phyloP scores from a whole-genome alignment of 2,329 filamentous ascomycete genomes.

The Monilinia vaccinii-corymbosi region DNA sequence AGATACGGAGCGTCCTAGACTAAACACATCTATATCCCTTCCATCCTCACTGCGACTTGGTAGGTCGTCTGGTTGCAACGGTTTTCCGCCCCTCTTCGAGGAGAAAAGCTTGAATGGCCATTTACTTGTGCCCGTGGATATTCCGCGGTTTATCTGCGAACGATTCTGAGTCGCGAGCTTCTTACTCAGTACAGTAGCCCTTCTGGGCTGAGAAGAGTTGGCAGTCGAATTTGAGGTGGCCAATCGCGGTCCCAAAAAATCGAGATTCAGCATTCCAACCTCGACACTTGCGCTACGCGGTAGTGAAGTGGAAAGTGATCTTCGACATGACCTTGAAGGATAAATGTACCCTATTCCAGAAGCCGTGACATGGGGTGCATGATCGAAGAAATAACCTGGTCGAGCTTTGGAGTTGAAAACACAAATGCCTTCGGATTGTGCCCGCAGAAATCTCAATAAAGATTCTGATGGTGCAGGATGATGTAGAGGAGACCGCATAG shows the following conservation, averaged over 20 bases:
- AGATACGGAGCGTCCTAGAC: constrained; percentile 58
- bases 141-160: constrained; percentile 13
- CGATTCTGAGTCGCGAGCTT: constrained; percentile 9
- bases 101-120: constrained; percentile 25
- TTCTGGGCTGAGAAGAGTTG: constrained; percentile 2
- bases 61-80: constrained; percentile 48
- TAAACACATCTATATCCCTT: constrained; percentile 54
- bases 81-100: constrained; percentile 22
- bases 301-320: constrained; percentile 17
- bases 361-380: constrained; percentile 15
- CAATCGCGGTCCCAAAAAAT: constrained; percentile 22
- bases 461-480: constrained; percentile 39
- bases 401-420: constrained; percentile 39
- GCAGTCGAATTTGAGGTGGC: constrained; percentile 1
- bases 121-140: constrained; percentile 14
- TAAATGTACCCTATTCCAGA: neutral
- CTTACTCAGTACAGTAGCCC: constrained; percentile 5
- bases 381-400: constrained; percentile 24
- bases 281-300: constrained; percentile 17
- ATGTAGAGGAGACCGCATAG: constrained; percentile 28
- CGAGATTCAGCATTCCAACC: constrained; percentile 22
- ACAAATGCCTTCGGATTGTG: constrained; percentile 53
- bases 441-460: constrained; percentile 64
- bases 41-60: constrained; percentile 47
- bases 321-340: constrained; percentile 12